phyloP scores from a whole-genome alignment of 495 filamentous ascomycete genomes.

The Bathelium albidoporum region DNA sequence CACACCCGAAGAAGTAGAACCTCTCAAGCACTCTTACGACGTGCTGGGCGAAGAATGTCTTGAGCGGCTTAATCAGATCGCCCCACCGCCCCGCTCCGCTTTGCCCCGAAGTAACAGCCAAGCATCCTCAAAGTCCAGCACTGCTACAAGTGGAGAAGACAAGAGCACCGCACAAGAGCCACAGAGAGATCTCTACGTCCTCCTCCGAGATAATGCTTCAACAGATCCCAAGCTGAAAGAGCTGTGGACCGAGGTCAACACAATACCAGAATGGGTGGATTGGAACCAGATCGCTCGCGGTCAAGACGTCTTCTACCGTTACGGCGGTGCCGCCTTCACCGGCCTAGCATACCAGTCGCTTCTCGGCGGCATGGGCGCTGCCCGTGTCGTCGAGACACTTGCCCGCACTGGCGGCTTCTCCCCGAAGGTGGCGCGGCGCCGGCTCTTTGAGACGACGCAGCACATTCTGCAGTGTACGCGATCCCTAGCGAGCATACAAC shows the following conservation, averaged over 20 bases:
- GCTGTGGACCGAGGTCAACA: conserved; percentile 60
- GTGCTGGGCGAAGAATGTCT: conserved; percentile 55
- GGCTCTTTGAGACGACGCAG: conserved; percentile 68
- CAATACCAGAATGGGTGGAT: conserved; percentile 68
- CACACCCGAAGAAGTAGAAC: conserved; percentile 48
- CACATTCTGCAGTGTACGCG: conserved; percentile 62
- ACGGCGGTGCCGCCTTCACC: conserved; percentile 53
- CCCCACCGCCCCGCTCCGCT: conserved; percentile 27
- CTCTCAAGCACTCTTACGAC: conserved; percentile 57
- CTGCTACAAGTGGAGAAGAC: conserved; percentile 7
- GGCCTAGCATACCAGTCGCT: conserved; percentile 56
- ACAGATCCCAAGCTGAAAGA: conserved; percentile 46
- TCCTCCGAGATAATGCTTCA: conserved; percentile 48
- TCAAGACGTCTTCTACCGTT: conserved; percentile 50
- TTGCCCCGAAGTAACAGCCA: conserved; percentile 25
- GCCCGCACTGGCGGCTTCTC: conserved; percentile 71
- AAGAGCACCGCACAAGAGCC: conserved; percentile 15
- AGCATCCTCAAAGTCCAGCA: conserved; percentile 9
- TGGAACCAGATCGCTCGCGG: conserved; percentile 67
- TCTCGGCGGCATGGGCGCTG: conserved; percentile 48
- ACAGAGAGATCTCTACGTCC: conserved; percentile 47
- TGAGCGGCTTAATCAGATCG: conserved; percentile 47
- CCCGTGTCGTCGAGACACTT: conserved; percentile 62
- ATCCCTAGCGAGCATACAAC: conserved; percentile 54
- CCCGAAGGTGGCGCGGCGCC: conserved; percentile 52